Evolutionary conservation across 2,329 filamentous ascomycete genomes (phyloP).

Genomic region (Periconia macrospinosa): DNA sequence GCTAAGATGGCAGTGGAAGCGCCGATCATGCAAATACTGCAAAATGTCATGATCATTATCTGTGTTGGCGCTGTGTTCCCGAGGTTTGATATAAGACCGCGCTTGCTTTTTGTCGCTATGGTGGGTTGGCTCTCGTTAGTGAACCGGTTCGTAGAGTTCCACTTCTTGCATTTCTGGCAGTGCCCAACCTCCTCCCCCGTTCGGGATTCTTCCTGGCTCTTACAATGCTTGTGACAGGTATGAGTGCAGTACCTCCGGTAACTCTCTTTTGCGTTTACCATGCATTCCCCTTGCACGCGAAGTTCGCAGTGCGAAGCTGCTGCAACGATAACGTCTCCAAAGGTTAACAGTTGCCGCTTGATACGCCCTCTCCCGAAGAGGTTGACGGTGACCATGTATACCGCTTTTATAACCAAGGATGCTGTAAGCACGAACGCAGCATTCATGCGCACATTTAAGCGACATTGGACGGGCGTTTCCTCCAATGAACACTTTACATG

Average conservation of each 20-base stretch:
- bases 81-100: slow-evolving; percentile 30
- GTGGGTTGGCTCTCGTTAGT: slow-evolving; percentile 26
- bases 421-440: slow-evolving; percentile 29
- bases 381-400: slow-evolving; percentile 34
- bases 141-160: too few species aligned
- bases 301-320: slow-evolving; percentile 29
- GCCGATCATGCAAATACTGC: slow-evolving; percentile 20
- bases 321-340: slow-evolving; percentile 34
- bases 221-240: slow-evolving; percentile 36
- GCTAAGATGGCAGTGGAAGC: too few species aligned
- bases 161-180: slow-evolving; percentile 31
- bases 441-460: slow-evolving; percentile 35
- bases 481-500: slow-evolving; percentile 11
- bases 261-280: slow-evolving; percentile 33
- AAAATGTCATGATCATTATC: slow-evolving; percentile 28
- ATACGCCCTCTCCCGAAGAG: slow-evolving; percentile 22
- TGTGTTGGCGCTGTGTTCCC: slow-evolving; percentile 33
- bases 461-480: slow-evolving; percentile 16
- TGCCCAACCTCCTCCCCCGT: slow-evolving; percentile 35
- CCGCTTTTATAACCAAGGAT: slow-evolving; percentile 27
- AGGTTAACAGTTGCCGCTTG: slow-evolving; percentile 32
- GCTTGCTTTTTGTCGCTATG: slow-evolving; percentile 35
- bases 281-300: slow-evolving; percentile 31
- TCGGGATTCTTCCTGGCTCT: slow-evolving; percentile 17
- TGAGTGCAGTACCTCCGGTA: slow-evolving; percentile 24